Base-by-base conservation (phyloP, 345 rosid species). In the Dovyalis caffra region DNA sequence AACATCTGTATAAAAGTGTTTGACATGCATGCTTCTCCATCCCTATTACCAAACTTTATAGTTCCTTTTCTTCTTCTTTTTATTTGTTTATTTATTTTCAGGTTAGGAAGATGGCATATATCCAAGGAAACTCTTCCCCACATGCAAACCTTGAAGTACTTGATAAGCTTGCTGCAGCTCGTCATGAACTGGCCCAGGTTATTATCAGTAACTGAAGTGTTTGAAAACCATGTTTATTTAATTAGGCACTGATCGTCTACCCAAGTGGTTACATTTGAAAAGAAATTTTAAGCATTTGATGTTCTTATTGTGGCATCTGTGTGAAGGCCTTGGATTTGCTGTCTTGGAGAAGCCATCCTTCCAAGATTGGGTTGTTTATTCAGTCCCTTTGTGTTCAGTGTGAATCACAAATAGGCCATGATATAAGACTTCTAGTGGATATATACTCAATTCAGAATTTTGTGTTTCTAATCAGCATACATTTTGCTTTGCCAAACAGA, bases 161-260 rank as follows among this genome's bases (percentile, higher is more conserved):
- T 77, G 91, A 90, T 74, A 83, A 81, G 79, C 91, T 95, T 74
- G 86, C 89, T 58, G 85, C 88, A 75, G 82, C 94, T 40, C 95
- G 97, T 77, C 92, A 86, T 78, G 97, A 93, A 86, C 91, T 93
- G 79, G 87, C 99, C 10, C 91, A 88, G 95, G 99, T 95, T 87
- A 70, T 71, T 70, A 69, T 70, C 63, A 57, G 61, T 15, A 15
- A 38, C 35, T 53, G 16, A 2, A 51, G 33, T 68, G 70, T 49
- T 56, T 71, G 45, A 11, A 33, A 43, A 69, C 51, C 66, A 29
- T 64, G 34, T 4, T 58, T 32, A 51, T 62, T 49, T 32, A 45
- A 60, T 64, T 16, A 64, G 69, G 43, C 49, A 73, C 20, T 35
- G 74, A 15, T 76, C 31, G 2, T 40, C 8, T 37, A 56, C 10